Evolutionary conservation across 257 asterid genomes (phyloP).

Genomic region (Solanum stenotomum): DNA sequence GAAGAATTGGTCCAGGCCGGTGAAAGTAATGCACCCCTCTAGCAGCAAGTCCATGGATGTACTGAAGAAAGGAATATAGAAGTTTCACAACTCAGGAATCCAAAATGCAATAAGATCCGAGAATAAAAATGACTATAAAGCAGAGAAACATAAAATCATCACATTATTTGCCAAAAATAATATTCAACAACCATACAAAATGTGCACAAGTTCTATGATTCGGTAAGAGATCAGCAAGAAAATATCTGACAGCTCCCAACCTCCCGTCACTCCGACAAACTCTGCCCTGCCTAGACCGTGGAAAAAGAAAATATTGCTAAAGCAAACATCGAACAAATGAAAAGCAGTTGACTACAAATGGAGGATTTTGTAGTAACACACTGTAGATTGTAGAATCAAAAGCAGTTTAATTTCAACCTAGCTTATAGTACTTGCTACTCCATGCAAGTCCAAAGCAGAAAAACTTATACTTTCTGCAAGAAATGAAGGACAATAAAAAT

Average conservation of each 20-base stretch:
- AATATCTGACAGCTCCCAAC: not conserved
- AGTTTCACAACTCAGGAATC: constrained; percentile 4
- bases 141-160: not conserved
- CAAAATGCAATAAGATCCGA: not conserved
- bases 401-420: not conserved
- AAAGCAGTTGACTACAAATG: not conserved
- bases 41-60: constrained; percentile 73
- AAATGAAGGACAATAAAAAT: not conserved
- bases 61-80: constrained; percentile 20
- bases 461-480: not conserved
- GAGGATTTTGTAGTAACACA: not conserved
- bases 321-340: not conserved
- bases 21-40: constrained; percentile 71
- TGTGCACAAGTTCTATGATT: not conserved
- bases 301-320: not conserved
- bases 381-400: not conserved
- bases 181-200: not conserved
- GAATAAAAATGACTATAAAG: not conserved
- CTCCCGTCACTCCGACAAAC: not conserved
- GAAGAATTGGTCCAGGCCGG: constrained; percentile 66
- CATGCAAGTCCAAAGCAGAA: not conserved
- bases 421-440: not conserved
- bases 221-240: not conserved
- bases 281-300: not conserved
- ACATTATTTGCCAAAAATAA: not conserved